Conservation (phyloP, 2,329 filamentous ascomycete species). For the Nemania abortiva region DNA sequence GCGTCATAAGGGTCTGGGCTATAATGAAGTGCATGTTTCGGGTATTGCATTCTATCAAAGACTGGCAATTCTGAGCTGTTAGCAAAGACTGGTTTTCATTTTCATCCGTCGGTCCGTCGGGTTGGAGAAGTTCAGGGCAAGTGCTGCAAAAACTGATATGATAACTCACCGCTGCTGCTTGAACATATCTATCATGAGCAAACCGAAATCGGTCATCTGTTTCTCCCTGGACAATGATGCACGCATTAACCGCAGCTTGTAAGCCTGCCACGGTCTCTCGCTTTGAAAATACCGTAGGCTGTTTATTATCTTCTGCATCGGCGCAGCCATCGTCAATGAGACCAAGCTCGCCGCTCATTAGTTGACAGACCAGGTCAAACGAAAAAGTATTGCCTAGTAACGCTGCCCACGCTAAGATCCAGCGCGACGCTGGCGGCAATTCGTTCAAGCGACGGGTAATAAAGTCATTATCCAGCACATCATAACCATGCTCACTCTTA, state of each 20-base stretch:
- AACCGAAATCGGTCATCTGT: slow-evolving; percentile 90
- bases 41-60: slow-evolving; percentile 75
- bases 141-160: neutral
- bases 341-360: slow-evolving; percentile 81
- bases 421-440: slow-evolving; percentile 77
- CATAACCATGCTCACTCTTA: slow-evolving; percentile 79
- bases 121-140: too few relatives aligned
- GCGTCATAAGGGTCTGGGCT: slow-evolving; percentile 82
- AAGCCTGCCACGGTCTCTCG: slow-evolving; percentile 80
- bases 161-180: slow-evolving; percentile 69
- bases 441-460: slow-evolving; percentile 82
- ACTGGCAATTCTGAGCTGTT: slow-evolving; percentile 45
- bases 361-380: slow-evolving; percentile 80
- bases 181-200: slow-evolving; percentile 86
- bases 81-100: neutral
- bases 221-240: slow-evolving; percentile 83
- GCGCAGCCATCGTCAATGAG: slow-evolving; percentile 62
- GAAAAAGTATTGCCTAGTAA: slow-evolving; percentile 86
- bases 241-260: slow-evolving; percentile 83
- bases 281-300: slow-evolving; percentile 68
- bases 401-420: slow-evolving; percentile 87
- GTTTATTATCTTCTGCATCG: slow-evolving; percentile 47
- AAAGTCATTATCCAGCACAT: slow-evolving; percentile 85
- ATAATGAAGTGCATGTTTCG: slow-evolving; percentile 93
- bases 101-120: neutral